Evolutionary conservation across 1,139 yeast species (phyloP).

Genomic region (Zygosaccharomyces sapae): DNA sequence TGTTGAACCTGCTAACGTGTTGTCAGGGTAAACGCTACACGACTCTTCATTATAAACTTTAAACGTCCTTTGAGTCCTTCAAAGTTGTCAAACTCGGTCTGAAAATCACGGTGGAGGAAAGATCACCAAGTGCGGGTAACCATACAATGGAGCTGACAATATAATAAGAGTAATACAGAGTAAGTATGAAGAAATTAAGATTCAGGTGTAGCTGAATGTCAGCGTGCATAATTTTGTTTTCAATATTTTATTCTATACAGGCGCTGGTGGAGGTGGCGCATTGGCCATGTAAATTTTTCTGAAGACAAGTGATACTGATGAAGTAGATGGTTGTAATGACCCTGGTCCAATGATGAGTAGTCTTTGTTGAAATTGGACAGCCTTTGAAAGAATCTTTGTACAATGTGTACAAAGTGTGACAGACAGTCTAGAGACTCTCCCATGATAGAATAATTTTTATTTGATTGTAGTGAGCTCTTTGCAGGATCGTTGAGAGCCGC

Average conservation of each 20-base stretch:
- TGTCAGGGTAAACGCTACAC: constrained; percentile 17
- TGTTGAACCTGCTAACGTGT: constrained; percentile 10
- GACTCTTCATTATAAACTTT: constrained; percentile 2
- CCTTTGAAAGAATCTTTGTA: constrained; percentile 32
- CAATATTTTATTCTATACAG: constrained; percentile 15
- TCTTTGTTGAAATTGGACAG: constrained; percentile 25
- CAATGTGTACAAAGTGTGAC: constrained; percentile 34
- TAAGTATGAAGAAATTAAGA: not conserved
- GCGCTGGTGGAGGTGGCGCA: constrained; percentile 37
- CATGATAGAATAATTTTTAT: constrained; percentile 40
- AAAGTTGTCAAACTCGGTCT: constrained; percentile 2
- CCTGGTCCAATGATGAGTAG: constrained; percentile 22
- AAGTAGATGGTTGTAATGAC: constrained; percentile 23
- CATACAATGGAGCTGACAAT: not conserved
- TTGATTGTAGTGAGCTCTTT: constrained; percentile 25
- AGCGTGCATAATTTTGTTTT: no score
- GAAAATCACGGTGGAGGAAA: not conserved
- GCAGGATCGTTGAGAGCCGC: constrained; percentile 29
- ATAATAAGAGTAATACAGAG: not conserved
- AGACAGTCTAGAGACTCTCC: constrained; percentile 41
- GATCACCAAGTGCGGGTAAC: constrained; percentile 12
- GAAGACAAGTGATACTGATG: constrained; percentile 28
- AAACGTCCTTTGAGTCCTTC: constrained; percentile 2
- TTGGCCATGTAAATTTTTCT: constrained; percentile 32
- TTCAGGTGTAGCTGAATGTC: no score